A percentile compares a stretch with the other conserved stretches of the same genome.
phyloP scores from a whole-genome alignment of 495 filamentous ascomycete genomes.

The Aspergillus sclerotiicarbonarius region DNA sequence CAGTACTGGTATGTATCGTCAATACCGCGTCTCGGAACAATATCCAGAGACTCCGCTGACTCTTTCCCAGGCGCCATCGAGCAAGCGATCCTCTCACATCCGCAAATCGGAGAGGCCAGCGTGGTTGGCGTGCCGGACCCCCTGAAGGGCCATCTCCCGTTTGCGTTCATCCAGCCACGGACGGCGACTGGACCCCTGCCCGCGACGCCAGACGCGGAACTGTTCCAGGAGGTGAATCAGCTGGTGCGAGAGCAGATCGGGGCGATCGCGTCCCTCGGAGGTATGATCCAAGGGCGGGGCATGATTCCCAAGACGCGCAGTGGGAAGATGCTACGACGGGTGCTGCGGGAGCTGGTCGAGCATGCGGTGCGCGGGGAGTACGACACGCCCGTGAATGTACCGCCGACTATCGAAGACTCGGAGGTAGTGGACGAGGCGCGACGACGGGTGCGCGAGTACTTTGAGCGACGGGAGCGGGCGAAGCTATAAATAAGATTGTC shows the following conservation, averaged over 20 bases:
- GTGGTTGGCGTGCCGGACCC: slow-evolving; percentile 82
- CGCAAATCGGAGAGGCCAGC: slow-evolving; percentile 72
- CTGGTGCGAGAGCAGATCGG: slow-evolving; percentile 81
- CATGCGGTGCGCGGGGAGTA: slow-evolving; percentile 51
- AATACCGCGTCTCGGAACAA: background rate
- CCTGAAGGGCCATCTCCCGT: slow-evolving; percentile 86
- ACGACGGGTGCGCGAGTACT: slow-evolving; percentile 56
- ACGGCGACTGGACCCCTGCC: slow-evolving; percentile 44
- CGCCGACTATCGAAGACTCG: slow-evolving; percentile 59
- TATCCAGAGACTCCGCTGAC: background rate
- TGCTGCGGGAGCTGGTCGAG: slow-evolving; percentile 78
- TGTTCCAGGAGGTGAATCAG: slow-evolving; percentile 59
- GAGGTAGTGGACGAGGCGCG: slow-evolving; percentile 57
- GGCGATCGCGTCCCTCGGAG: slow-evolving; percentile 78
- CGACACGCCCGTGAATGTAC: slow-evolving; percentile 51
- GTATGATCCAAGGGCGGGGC: slow-evolving; percentile 78
- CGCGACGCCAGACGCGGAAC: slow-evolving; percentile 44
- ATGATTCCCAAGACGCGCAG: slow-evolving; percentile 91
- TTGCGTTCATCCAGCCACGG: slow-evolving; percentile 72
- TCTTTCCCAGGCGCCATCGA: slow-evolving; percentile 67
- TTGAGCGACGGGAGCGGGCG: slow-evolving; percentile 40
- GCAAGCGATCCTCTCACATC: slow-evolving; percentile 82
- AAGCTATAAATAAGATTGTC: slow-evolving; percentile 51
- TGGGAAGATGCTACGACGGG: slow-evolving; percentile 81
- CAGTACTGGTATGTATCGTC: slow-evolving; percentile 62